Conservation (phyloP, 1,284 basidiomycete genomes). For the Pseudozyma hubeiensis region DNA sequence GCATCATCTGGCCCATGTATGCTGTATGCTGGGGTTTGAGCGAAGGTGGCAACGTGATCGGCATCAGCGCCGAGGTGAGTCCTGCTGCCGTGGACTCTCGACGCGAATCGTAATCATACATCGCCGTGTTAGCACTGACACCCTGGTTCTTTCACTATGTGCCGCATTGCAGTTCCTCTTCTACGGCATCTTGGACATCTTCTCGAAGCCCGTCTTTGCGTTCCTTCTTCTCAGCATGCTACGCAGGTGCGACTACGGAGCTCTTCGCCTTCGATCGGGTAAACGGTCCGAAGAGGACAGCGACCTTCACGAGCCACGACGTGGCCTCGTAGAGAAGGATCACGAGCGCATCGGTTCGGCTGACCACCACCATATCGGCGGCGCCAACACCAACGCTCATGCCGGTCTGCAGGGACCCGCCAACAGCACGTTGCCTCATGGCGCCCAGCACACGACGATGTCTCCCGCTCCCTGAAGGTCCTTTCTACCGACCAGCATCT, state of each 20-base stretch:
- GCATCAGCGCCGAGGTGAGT: constrained; percentile 36
- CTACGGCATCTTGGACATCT: constrained; percentile 74
- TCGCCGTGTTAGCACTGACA: not conserved
- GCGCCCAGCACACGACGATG: constrained; percentile 10
- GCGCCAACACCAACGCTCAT: not conserved
- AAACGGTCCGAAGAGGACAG: constrained; percentile 32
- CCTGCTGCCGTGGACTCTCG: not conserved
- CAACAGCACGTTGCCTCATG: not conserved
- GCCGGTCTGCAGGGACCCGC: not conserved
- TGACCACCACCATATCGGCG: constrained; percentile 6
- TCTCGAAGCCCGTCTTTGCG: constrained; percentile 71
- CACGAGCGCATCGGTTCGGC: constrained; percentile 18
- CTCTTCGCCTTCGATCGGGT: constrained; percentile 42
- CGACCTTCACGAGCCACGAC: constrained; percentile 13
- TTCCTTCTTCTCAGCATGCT: constrained; percentile 53
- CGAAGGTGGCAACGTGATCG: constrained; percentile 73
- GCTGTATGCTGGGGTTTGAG: constrained; percentile 71
- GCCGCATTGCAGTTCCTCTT: constrained; percentile 70
- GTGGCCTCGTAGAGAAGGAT: constrained; percentile 11
- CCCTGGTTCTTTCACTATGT: constrained; percentile 63
- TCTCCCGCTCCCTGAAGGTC: constrained; percentile 9
- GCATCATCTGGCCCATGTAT: constrained; percentile 53
- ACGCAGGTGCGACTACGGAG: constrained; percentile 38
- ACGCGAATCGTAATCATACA: not conserved
- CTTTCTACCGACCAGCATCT: not conserved